Evolutionary conservation across 768 basidiomycete genomes (phyloP), one percentile per base, ranked within the genome.

Genomic region (Lepiota brunneoincarnata): DNA sequence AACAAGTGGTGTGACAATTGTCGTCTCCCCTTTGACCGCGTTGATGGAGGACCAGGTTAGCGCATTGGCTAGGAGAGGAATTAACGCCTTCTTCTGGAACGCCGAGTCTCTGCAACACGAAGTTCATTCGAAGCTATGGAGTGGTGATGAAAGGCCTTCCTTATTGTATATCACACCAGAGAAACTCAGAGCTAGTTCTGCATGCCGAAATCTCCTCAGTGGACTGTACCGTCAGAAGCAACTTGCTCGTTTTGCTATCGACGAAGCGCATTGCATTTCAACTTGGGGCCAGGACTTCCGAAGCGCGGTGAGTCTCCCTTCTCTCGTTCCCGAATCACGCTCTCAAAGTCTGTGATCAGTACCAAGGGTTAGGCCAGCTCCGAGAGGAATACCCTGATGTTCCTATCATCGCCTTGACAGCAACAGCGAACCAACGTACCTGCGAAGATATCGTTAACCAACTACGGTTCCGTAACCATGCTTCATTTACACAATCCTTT

Each of bases 201-300:
- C 61, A n/a, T 78, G 91, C 46, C 78, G 74, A 61, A 68, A 64
- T 7, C 78, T 86, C 15, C 69, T 98, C 9, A 59, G 67, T 17
- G 67, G 72, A n/a, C 72, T 98, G 2, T 77, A 93, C 62, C 64
- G 70, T 5, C 64, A 71, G 21, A 72, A 76, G 3, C 72, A 79
- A 53, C 66, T 99, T 37, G 93, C 92, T 12, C 76, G 96, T 28
- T 96, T 99, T 65, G 94, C 97, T 1, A 80, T 98, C 47, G 97
- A 99, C 65, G 97, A 99, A 67, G 96, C 94, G 2, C 97, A 99
- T 67, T 93, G 93, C 66, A 90, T 98, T 39, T 87, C 85, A 12
- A 85, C 86, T 18, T 98, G 97, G 97, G 97, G 96, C 5, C 85
- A 94, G 63, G 88, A 94, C 65, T 95, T 97, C 63, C 83, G 96